Conservation (phyloP, 371 early-diverging fungal genomes). For the Mortierella sp. region DNA sequence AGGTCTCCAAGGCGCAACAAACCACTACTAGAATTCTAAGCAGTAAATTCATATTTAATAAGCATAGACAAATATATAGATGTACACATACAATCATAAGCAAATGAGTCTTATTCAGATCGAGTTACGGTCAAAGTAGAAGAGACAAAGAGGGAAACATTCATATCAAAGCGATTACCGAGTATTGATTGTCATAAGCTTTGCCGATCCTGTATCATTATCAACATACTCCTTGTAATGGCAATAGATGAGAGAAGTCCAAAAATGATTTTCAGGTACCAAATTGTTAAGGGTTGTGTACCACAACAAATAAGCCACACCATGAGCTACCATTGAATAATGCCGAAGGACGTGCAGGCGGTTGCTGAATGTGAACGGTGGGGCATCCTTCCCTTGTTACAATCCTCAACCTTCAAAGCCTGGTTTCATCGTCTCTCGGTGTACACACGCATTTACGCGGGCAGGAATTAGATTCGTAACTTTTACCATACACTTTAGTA, state of each 20-base stretch:
- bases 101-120: too few species aligned
- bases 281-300: conserved; percentile 3
- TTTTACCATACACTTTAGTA: neutral
- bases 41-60: neutral
- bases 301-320: conserved; percentile 10
- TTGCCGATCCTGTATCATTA: too few species aligned
- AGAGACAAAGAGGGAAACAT: too few species aligned
- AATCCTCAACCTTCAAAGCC: neutral
- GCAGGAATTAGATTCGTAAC: neutral
- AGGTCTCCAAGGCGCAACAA: conserved; percentile 38
- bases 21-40: conserved; percentile 37
- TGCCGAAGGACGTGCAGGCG: neutral
- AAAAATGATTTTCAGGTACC: neutral
- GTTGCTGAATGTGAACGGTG: neutral
- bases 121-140: too few species aligned
- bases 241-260: too few species aligned
- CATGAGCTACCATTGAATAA: neutral
- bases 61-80: neutral
- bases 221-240: too few species aligned
- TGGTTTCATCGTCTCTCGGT: neutral
- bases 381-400: neutral
- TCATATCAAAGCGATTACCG: too few species aligned
- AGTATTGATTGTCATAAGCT: neutral
- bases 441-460: neutral
- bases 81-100: too few species aligned